A percentile compares a stretch with the other conserved stretches of the same genome.
These are phyloP conservation scores for Crotalaria pallida DNA, from an alignment of 306 rosid species.

Conservation along the genomic window DNA sequence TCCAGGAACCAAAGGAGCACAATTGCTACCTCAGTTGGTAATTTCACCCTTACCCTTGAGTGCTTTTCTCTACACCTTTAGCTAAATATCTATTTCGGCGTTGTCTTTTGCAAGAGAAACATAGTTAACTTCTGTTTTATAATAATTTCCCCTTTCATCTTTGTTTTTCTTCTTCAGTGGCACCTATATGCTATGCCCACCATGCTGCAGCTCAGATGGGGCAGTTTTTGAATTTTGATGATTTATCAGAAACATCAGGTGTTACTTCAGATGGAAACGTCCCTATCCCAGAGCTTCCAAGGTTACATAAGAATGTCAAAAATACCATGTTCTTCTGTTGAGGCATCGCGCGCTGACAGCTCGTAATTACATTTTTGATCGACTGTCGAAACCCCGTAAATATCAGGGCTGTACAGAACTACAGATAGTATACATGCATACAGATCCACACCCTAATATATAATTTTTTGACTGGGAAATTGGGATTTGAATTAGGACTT, in stretches of 20 bases:
- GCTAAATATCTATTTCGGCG: neutral
- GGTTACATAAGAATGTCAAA: constrained; percentile 43
- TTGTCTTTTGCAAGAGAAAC: neutral
- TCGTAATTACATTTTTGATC: constrained; percentile 24
- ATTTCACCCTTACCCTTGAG: neutral
- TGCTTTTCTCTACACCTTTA: neutral
- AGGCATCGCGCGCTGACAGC: constrained; percentile 16
- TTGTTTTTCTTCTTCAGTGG: constrained; percentile 45
- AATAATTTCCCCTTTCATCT: constrained; percentile 5
- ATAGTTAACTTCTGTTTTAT: neutral
- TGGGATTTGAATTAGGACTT: too few relatives aligned
- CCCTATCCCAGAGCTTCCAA: constrained; percentile 66
- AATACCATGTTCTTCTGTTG: constrained; percentile 83
- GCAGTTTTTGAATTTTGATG: constrained; percentile 60
- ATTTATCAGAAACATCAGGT: constrained; percentile 43
- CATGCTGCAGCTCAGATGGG: constrained; percentile 80
- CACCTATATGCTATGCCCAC: constrained; percentile 85
- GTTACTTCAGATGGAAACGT: constrained; percentile 21
- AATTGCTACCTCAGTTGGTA: constrained; percentile 73
- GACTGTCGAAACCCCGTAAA: constrained; percentile 8
- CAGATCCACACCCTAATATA: constrained; percentile 23
- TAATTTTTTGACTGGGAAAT: constrained; percentile 18
- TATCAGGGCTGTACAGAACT: constrained; percentile 19
- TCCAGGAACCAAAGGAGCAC: constrained; percentile 92
- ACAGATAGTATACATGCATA: neutral